These are phyloP conservation scores for Talaromyces sp. DNA, from an alignment of 2,329 filamentous ascomycete genomes.

Conservation along the genomic window DNA sequence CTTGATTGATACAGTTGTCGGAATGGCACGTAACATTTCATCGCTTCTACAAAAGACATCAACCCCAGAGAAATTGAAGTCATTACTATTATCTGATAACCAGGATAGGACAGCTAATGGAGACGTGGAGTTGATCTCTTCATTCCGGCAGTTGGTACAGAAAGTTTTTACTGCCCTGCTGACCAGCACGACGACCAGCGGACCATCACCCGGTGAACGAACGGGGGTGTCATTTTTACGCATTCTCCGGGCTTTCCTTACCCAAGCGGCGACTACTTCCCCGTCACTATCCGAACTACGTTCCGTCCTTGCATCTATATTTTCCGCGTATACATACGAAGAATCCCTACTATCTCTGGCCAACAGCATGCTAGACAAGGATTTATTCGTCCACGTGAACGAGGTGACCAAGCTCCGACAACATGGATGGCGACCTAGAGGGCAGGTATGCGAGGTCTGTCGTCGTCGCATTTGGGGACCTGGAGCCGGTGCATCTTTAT, in stretches of 20 bases:
- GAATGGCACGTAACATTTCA: constrained; percentile 60
- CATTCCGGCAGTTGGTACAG: constrained; percentile 76
- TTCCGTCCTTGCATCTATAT: constrained; percentile 78
- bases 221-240: constrained; percentile 74
- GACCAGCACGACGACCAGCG: constrained; percentile 59
- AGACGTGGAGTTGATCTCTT: constrained; percentile 50
- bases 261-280: constrained; percentile 71
- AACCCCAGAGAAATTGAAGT: not conserved
- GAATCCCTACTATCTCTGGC: constrained; percentile 81
- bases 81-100: not conserved
- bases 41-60: constrained; percentile 41
- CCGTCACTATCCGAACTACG: constrained; percentile 84
- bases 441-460: constrained; percentile 84
- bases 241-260: constrained; percentile 82
- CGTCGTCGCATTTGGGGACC: constrained; percentile 81
- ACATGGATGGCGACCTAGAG: constrained; percentile 80
- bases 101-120: constrained; percentile 18
- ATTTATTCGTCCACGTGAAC: constrained; percentile 77
- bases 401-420: constrained; percentile 69
- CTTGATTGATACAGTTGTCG: constrained; percentile 58
- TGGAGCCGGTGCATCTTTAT: constrained; percentile 69
- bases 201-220: constrained; percentile 28
- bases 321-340: constrained; percentile 93
- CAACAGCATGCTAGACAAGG: constrained; percentile 79
- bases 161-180: constrained; percentile 85